Base-by-base conservation (phyloP, 495 filamentous ascomycete species). In the Penicillium samsonianum region DNA sequence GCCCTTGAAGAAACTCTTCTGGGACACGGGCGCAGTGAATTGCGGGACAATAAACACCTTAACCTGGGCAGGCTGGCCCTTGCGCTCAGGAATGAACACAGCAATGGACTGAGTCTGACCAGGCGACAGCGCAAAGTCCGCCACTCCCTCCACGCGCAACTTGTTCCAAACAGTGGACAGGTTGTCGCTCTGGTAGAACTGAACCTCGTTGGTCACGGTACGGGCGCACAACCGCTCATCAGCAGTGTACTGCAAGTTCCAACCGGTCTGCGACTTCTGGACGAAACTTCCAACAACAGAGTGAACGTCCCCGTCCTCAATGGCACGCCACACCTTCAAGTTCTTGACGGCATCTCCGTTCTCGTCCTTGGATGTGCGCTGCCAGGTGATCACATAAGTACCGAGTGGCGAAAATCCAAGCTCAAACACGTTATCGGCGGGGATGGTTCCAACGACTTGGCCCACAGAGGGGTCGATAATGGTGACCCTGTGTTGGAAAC, bases 1-100 rank as follows among this genome's bases (percentile, higher is more conserved):
- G 55, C 91, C 94, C 79, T 98, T 98, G 83, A 90, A 98, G 75
- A 98, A 98, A 22, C 86, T 97, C 87, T 97, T 98, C 73, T 97
- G 91, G 11, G 95, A 97, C 20, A 96, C 85, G 2, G 91, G 82
- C 37, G 73, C 74, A 59, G 73, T 79, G 72, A 96, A 96, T 59
- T 90, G 82, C 17, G 94, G 94, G 49, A 98, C 87, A 65, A 93
- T 88, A 75, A 88, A 98, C 40, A 97, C 89, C 76, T 96, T 96
- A 67, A 98, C 91, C 3, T 90, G 80, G 30, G 94, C 91, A 20
- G 94, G 94, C 80, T 90, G 86, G 42, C 93, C 92, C 90, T 98
- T 98, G 69, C 90, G 89, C 73, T 98, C 94, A 6, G 94, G 94
- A 57, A 95, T 79, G 67, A 97, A 97, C 51, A 95, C 90, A 17